phyloP scores from a whole-genome alignment of 2,329 filamentous ascomycete species.

The Fusarium penzigii region DNA sequence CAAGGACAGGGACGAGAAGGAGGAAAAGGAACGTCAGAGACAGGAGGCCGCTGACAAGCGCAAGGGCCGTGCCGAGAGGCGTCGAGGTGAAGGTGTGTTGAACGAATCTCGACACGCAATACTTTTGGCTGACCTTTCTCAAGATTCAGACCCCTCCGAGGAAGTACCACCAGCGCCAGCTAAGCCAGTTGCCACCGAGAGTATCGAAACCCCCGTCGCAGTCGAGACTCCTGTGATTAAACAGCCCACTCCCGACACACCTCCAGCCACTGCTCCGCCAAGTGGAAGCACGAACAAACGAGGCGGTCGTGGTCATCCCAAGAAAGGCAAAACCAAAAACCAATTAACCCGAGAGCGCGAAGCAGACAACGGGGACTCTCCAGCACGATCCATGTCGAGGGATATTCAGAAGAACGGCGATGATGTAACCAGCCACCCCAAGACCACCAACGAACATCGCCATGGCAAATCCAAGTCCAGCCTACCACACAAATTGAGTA shows the following conservation, averaged over 20 bases:
- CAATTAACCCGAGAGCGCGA: constrained; percentile 82
- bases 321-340: constrained; percentile 73
- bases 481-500: constrained; percentile 70
- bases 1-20: constrained; percentile 64
- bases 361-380: constrained; percentile 55
- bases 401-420: constrained; percentile 43
- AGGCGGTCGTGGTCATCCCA: constrained; percentile 60
- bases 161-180: constrained; percentile 57
- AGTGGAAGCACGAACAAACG: constrained; percentile 57
- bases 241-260: constrained; percentile 38
- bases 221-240: constrained; percentile 28
- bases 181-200: constrained; percentile 32
- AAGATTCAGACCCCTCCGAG: constrained; percentile 73
- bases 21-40: constrained; percentile 73
- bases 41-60: constrained; percentile 76
- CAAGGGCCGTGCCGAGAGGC: constrained; percentile 78
- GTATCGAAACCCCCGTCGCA: constrained; percentile 32
- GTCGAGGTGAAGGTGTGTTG: constrained; percentile 73
- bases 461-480: constrained; percentile 52
- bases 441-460: constrained; percentile 50
- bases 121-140: constrained; percentile 11
- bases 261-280: constrained; percentile 46
- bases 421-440: constrained; percentile 38
- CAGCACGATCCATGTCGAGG: constrained; percentile 56
- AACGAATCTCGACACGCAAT: neutral